A percentile compares a stretch with the other conserved stretches of the same genome.
phyloP scores from a whole-genome alignment of 129 eudicot genomes.

The Apium graveolens region DNA sequence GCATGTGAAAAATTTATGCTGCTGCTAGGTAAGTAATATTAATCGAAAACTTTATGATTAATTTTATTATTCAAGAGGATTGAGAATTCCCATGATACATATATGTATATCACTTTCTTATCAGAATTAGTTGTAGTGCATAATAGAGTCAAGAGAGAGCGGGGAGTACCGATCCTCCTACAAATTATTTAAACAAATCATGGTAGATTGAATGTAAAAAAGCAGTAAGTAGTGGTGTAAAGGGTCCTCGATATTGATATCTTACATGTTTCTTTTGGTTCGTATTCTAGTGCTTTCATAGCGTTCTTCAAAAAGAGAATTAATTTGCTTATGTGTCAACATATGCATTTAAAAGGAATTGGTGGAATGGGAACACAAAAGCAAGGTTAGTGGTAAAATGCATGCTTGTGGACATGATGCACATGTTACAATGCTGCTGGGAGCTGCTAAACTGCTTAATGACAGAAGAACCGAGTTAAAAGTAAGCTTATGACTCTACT shows the following conservation, averaged over 20 bases:
- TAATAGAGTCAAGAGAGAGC: background rate
- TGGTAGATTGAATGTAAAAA: background rate
- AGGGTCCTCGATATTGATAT: background rate
- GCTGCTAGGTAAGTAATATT: background rate
- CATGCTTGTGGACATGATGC: constrained; percentile 76
- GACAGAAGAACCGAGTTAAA: constrained; percentile 24
- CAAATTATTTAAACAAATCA: background rate
- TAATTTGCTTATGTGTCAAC: background rate
- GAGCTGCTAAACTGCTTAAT: constrained; percentile 58
- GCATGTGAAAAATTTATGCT: background rate
- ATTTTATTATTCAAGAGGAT: background rate
- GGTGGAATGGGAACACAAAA: constrained; percentile 57
- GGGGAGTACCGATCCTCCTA: background rate
- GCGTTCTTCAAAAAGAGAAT: too few species aligned
- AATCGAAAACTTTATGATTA: background rate
- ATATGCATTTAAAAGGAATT: constrained; percentile 29
- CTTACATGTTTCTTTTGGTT: background rate
- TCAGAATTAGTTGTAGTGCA: background rate
- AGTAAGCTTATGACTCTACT: constrained; percentile 21
- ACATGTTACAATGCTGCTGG: constrained; percentile 55
- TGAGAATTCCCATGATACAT: background rate
- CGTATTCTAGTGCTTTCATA: background rate
- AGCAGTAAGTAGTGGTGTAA: background rate
- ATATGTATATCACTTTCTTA: background rate
- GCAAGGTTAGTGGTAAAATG: constrained; percentile 51